Percentiles rank a stretch among this genome's conserved stretches.
phyloP scores from a whole-genome alignment of 306 rosid species.

The Vigna nakashimae region DNA sequence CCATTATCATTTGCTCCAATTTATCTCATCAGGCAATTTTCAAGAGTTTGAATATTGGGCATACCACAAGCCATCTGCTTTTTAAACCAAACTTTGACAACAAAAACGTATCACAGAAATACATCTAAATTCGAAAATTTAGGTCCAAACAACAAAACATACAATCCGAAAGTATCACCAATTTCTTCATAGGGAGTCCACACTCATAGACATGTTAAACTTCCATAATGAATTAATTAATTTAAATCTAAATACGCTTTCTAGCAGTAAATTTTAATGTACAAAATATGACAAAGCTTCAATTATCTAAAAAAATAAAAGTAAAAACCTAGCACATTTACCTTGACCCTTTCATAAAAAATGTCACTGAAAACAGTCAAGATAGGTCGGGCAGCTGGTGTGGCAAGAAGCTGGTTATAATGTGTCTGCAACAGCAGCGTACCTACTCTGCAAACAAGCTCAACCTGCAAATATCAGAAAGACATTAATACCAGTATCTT shows the following conservation, averaged over 20 bases:
- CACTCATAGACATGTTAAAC: too few relatives aligned
- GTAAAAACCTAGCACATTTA: slow-evolving; percentile 37
- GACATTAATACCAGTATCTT: slow-evolving; percentile 16
- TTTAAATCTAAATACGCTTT: neutral
- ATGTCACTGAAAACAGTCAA: slow-evolving; percentile 69
- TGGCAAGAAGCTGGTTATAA: slow-evolving; percentile 76
- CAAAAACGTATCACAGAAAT: neutral
- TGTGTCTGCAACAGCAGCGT: slow-evolving; percentile 79
- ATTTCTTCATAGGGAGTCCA: too few relatives aligned
- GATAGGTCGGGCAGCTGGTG: slow-evolving; percentile 77
- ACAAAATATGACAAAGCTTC: slow-evolving; percentile 15
- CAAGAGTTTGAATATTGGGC: neutral
- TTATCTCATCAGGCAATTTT: neutral
- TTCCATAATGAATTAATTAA: too few relatives aligned
- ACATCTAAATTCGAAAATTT: neutral
- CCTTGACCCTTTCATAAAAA: slow-evolving; percentile 82
- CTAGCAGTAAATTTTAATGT: neutral
- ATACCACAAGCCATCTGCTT: neutral
- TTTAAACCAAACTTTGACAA: neutral
- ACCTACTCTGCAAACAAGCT: slow-evolving; percentile 82
- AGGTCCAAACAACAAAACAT: neutral
- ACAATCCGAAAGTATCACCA: neutral
- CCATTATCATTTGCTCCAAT: neutral
- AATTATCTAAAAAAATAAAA: neutral
- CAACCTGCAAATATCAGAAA: slow-evolving; percentile 67